Base-by-base conservation (phyloP, 2,329 filamentous ascomycete genomes). In the Epichloe festucae region DNA sequence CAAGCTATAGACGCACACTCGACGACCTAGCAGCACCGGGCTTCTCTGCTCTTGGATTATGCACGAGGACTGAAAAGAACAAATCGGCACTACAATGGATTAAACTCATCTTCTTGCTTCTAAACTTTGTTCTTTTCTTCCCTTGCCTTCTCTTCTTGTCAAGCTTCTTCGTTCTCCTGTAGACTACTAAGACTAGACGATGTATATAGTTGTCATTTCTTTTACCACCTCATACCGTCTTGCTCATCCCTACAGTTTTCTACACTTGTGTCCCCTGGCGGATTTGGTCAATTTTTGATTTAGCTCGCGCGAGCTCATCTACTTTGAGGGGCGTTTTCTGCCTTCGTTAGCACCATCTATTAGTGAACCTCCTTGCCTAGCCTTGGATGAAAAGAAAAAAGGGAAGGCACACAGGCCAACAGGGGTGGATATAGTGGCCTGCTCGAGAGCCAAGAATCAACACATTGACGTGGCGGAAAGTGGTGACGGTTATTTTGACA, bases 1-100 rank as follows among this genome's bases (percentile, higher is more conserved):
- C 48, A 63, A 57, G 52, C 50, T 63, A 54, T 63, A 55, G 56
- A 56, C 46, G 44, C 51, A 53, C 54, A 55, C 52, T 46, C 54
- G 58, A 54, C 55, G 56, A 46, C 1, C 36, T 36, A 36, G 21
- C 5, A 31, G n/a, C 42, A 38, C 12, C 40, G 21, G 41, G 19
- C 35, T 38, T 21, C 12, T 45, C 11, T 45, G 27, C 27, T 31
- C 42, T 45, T 45, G 42, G 3, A 14, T n/a, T n/a, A 5, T 23
- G 41, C 19, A 31, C 17, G 17, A 43, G 36, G 36, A 10, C 41
- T 17, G 17, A 5, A 14, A 43, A 43, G 17, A 4, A 17, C 36
- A 6, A 15, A 1, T n/a, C 36, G 7, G 36, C 36, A 39, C n/a
- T 39, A n/a, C 36, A n/a, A n/a, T n/a, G 14, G 36, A n/a, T 6